Percentiles rank a stretch among this genome's conserved stretches.
Evolutionary conservation across 2,329 filamentous ascomycete species (phyloP).

Genomic region (Diaporthe helianthi): DNA sequence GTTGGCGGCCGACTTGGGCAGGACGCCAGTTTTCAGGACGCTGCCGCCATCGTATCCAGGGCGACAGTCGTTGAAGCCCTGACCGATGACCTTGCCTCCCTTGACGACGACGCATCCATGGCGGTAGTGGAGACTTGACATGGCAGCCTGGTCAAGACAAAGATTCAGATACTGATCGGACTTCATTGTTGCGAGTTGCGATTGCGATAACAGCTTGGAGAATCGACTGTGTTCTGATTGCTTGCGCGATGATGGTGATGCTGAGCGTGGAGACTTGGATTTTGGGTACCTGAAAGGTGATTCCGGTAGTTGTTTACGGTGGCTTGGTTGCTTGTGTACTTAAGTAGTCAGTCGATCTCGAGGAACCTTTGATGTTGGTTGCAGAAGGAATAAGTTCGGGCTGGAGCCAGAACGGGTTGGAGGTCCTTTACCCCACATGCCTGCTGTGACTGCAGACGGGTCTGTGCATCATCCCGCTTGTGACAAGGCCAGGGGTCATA

Average conservation of each 20-base stretch:
- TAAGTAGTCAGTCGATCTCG: background rate
- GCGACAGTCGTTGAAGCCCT: constrained; percentile 58
- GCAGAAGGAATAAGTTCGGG: background rate
- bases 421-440: background rate
- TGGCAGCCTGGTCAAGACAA: constrained; percentile 58
- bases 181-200: constrained; percentile 33
- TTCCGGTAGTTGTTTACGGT: background rate
- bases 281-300: background rate
- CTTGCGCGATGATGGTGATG: background rate
- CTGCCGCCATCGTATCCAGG: constrained; percentile 55
- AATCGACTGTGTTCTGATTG: background rate
- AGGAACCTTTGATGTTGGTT: constrained; percentile 16
- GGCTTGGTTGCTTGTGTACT: background rate
- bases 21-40: constrained; percentile 54
- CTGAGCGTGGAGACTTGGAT: background rate
- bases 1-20: constrained; percentile 46
- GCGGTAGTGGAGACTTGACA: constrained; percentile 56
- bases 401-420: background rate
- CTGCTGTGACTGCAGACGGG: constrained; percentile 22
- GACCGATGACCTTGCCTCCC: constrained; percentile 60
- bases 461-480: background rate
- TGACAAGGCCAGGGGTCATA: background rate
- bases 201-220: background rate
- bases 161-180: constrained; percentile 55
- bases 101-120: constrained; percentile 56